A percentile compares a stretch with the other conserved stretches of the same genome.
Evolutionary conservation across 2,329 filamentous ascomycete species (phyloP).

Genomic region (Microcyclospora tardicrescens): DNA sequence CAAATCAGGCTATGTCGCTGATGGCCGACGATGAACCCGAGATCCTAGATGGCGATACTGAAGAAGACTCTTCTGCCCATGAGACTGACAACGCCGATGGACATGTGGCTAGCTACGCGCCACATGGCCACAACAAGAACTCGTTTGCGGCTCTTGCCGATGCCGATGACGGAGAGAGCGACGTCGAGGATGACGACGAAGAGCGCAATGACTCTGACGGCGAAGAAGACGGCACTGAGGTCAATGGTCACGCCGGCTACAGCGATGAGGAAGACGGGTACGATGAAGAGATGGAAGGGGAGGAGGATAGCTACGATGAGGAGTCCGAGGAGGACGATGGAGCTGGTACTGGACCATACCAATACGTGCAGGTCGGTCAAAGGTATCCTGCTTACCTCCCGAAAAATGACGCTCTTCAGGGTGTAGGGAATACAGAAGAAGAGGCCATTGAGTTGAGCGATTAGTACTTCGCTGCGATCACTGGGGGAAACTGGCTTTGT

Average conservation of each 20-base stretch:
- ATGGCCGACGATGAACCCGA: conserved; percentile 10
- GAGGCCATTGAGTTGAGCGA: conserved; percentile 4
- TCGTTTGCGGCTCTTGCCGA: conserved; percentile 7
- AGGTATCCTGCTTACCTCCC: background rate
- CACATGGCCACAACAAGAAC: conserved; percentile 7
- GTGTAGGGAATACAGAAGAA: conserved; percentile 2
- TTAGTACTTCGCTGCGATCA: background rate
- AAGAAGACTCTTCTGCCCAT: background rate
- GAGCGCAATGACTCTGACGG: conserved; percentile 25
- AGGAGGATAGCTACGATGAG: conserved; percentile 5
- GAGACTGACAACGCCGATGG: background rate
- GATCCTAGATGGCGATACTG: conserved; percentile 1
- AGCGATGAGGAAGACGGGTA: conserved; percentile 5
- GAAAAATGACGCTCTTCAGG: conserved; percentile 10
- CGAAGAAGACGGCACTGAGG: conserved; percentile 23
- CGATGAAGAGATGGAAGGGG: conserved; percentile 3
- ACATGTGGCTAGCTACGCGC: background rate
- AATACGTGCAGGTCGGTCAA: background rate
- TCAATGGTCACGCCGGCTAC: background rate
- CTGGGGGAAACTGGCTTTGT: too few relatives aligned
- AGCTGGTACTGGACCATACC: conserved; percentile 1
- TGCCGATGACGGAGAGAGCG: background rate
- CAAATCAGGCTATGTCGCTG: conserved; percentile 10
- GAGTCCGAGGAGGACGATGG: conserved; percentile 8
- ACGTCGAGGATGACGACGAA: conserved; percentile 6